A percentile compares a stretch with the other conserved stretches of the same genome.
These are phyloP conservation scores for Curvularia eragrostidis DNA, from an alignment of 2,329 filamentous ascomycete species.

Conservation along the genomic window DNA sequence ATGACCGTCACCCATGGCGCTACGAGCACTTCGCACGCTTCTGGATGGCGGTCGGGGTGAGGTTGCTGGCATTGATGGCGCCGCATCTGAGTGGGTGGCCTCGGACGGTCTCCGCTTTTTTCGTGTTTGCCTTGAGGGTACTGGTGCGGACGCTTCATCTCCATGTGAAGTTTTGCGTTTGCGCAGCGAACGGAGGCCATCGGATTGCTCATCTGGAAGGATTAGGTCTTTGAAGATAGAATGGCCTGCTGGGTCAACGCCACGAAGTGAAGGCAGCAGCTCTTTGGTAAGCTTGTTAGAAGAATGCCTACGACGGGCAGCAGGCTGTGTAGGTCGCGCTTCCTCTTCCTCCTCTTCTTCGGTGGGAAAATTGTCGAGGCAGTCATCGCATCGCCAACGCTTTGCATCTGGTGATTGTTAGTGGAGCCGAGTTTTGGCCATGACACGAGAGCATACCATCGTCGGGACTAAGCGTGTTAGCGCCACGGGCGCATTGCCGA, in stretches of 20 bases:
- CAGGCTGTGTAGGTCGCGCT: conserved; percentile 46
- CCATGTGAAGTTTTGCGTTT: conserved; percentile 84
- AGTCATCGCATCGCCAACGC: conserved; percentile 68
- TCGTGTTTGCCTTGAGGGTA: conserved; percentile 47
- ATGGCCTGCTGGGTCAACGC: conserved; percentile 67
- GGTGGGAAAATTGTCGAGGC: conserved; percentile 56
- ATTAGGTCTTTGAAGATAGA: conserved; percentile 78
- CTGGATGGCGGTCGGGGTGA: conserved; percentile 40
- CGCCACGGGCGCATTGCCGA: conserved; percentile 83
- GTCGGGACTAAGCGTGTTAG: conserved; percentile 66
- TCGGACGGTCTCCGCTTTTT: conserved; percentile 53
- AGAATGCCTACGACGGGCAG: conserved; percentile 59
- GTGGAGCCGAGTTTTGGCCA: conserved; percentile 18
- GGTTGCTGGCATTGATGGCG: conserved; percentile 36
- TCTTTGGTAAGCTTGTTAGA: conserved; percentile 74
- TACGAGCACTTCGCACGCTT: conserved; percentile 29
- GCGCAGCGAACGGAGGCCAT: conserved; percentile 77
- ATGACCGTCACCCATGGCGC: conserved; percentile 38
- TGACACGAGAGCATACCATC: conserved; percentile 63
- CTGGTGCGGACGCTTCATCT: conserved; percentile 64
- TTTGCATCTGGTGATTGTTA: conserved; percentile 57
- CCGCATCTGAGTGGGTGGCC: conserved; percentile 41
- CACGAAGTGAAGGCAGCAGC: conserved; percentile 72
- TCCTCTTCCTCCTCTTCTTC: conserved; percentile 42
- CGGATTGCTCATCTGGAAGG: conserved; percentile 73